Evolutionary conservation across 164 flowering plant genomes (phyloP).

Genomic region (Magnolia officinalis): DNA sequence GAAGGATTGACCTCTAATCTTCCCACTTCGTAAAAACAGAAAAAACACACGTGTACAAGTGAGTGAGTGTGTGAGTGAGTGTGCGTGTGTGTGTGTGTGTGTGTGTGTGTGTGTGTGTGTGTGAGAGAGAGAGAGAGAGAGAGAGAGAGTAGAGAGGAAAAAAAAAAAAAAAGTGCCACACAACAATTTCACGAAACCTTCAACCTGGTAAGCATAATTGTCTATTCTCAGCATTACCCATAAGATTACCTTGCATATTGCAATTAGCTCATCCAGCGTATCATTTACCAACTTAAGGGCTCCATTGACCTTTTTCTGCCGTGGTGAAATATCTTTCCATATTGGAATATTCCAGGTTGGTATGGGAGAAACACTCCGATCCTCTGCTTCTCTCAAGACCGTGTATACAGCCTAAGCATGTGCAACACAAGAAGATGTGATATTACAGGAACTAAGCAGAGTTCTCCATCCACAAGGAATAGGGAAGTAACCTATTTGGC

Average conservation of each 20-base stretch:
- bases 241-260: slow-evolving; percentile 77
- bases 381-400: slow-evolving; percentile 91
- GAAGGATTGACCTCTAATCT: too few relatives aligned
- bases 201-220: background rate
- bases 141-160: background rate
- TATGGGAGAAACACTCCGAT: slow-evolving; percentile 77
- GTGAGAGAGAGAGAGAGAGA: too few relatives aligned
- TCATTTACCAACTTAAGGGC: slow-evolving; percentile 79
- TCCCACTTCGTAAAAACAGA: too few relatives aligned
- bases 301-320: slow-evolving; percentile 63
- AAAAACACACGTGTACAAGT: too few relatives aligned
- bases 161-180: too few relatives aligned
- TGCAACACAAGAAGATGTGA: slow-evolving; percentile 5
- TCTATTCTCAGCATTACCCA: background rate
- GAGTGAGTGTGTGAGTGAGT: too few relatives aligned
- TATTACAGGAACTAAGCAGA: background rate
- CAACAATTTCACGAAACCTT: background rate
- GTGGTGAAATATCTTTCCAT: slow-evolving; percentile 96
- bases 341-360: slow-evolving; percentile 94
- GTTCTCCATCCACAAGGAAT: background rate
- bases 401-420: slow-evolving; percentile 84
- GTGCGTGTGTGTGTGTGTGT: too few relatives aligned
- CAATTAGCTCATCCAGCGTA: slow-evolving; percentile 70
- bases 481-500: background rate
- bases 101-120: too few relatives aligned